A percentile compares a stretch with the other conserved stretches of the same genome.
Conservation (phyloP, 140 eudicot genomes). For the Flaveria floridana region DNA sequence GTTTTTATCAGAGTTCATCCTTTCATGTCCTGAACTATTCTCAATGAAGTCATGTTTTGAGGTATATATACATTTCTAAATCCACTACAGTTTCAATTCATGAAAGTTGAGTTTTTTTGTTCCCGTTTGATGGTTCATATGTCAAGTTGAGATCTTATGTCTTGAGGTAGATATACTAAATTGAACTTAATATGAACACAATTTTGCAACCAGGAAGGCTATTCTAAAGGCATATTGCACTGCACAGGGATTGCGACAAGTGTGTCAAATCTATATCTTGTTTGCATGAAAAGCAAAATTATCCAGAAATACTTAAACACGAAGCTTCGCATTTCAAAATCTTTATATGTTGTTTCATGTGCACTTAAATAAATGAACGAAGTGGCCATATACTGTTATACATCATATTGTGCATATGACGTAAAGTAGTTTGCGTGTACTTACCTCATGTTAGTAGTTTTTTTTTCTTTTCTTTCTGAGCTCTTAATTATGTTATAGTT, state of each 20-base stretch:
- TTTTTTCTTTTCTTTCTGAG: not conserved
- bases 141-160: not conserved
- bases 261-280: not conserved
- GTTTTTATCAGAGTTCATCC: constrained; percentile 86
- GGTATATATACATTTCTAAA: constrained; percentile 45
- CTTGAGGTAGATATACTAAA: not conserved
- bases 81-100: not conserved
- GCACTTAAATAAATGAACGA: constrained; percentile 4
- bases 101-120: not conserved
- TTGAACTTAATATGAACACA: constrained; percentile 14
- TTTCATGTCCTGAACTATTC: constrained; percentile 78
- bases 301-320: not conserved
- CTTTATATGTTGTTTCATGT: not conserved
- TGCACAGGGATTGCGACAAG: constrained; percentile 22
- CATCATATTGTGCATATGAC: not conserved
- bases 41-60: constrained; percentile 78
- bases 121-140: not conserved
- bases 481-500: not conserved
- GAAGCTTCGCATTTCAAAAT: not conserved
- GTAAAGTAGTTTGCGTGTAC: not conserved
- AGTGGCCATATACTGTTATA: not conserved
- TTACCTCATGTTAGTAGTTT: not conserved
- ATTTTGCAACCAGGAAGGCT: constrained; percentile 6
- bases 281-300: not conserved
- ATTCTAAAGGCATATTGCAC: not conserved